A percentile compares a stretch with the other conserved stretches of the same genome.
phyloP scores from a whole-genome alignment of 495 filamentous ascomycete species.

The Aspergillus wentii region DNA sequence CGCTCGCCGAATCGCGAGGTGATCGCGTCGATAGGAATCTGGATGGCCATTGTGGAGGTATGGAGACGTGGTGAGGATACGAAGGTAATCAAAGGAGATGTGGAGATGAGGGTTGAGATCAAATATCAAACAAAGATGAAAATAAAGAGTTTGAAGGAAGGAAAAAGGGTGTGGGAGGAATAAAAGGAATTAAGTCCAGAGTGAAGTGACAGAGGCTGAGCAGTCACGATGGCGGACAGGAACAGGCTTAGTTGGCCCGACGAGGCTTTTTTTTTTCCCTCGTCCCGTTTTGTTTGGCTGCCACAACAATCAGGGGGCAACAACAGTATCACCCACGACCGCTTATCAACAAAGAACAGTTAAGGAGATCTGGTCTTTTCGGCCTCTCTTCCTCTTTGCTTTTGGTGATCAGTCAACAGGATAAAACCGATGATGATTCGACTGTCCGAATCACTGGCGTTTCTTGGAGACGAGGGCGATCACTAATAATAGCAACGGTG shows the following conservation, averaged over 20 bases:
- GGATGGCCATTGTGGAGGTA: constrained; percentile 67
- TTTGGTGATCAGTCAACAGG: no score
- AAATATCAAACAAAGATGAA: background rate
- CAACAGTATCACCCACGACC: no score
- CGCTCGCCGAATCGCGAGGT: constrained; percentile 79
- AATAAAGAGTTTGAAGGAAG: constrained; percentile 1
- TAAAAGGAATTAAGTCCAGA: constrained; percentile 5
- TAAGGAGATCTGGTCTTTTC: no score
- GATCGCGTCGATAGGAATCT: constrained; percentile 84
- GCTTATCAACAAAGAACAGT: no score
- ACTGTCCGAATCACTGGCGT: no score
- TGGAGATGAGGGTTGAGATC: constrained; percentile 1
- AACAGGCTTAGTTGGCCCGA: background rate
- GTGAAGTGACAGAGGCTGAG: background rate
- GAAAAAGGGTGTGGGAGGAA: background rate
- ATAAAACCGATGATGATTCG: no score
- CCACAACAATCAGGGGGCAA: no score
- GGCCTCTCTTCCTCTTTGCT: no score
- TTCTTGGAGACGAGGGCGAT: no score
- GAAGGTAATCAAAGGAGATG: constrained; percentile 4
- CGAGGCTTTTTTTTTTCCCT: no score
- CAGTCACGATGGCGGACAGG: background rate
- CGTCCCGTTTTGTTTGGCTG: no score
- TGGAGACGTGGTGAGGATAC: background rate
- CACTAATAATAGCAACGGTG: no score